Evolutionary conservation across 768 basidiomycete species (phyloP), one percentile per base, ranked within the genome.

Genomic region (Royoungia palumana): DNA sequence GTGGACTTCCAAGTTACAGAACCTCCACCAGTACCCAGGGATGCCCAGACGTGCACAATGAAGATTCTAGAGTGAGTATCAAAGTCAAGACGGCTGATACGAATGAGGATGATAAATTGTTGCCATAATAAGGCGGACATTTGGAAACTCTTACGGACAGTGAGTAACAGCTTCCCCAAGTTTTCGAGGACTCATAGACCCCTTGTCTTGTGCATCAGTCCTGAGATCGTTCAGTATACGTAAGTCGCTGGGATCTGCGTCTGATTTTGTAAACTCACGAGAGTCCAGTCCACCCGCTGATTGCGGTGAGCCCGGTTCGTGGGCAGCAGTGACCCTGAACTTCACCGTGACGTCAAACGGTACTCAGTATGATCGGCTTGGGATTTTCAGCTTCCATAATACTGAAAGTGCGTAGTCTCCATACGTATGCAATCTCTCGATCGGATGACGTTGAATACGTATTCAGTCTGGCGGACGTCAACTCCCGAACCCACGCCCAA

Each of bases 321-420:
- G 88, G 88, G 78, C 84, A 7, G 87, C 79, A 0, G 74, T 90
- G 27, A 85, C 80, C 9, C 70, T 89, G 30, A 89, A 89, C 62
- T 82, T 88, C 56, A 89, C 88, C 0, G 85, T 84, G 17, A 84
- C 85, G 3, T 82, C 80, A 47, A 89, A 87, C 46, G 88, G 88
- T 38, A 85, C 83, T 7, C 86, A 88, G 61, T 88, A 78, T 50
- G 86, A 87, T 59, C 78, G 87, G 13, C 72, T 88, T 6, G 85
- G 78, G 2, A 77, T 82, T 14, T 85, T 91, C 56, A 85, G 84
- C 6, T 83, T 89, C 61, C 81, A 87, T 27, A 82, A 87, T 58
- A 85, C 86, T 7, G 88, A 89, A 64, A 87, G 84, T 86, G 57
- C 51, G 80, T 61, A 27, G 12, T n/a, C 10, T 38, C 24, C 39